Evolutionary conservation across 129 eudicot genomes (phyloP), one percentile per base, ranked within the genome.

Genomic region (Sambucus nigra): DNA sequence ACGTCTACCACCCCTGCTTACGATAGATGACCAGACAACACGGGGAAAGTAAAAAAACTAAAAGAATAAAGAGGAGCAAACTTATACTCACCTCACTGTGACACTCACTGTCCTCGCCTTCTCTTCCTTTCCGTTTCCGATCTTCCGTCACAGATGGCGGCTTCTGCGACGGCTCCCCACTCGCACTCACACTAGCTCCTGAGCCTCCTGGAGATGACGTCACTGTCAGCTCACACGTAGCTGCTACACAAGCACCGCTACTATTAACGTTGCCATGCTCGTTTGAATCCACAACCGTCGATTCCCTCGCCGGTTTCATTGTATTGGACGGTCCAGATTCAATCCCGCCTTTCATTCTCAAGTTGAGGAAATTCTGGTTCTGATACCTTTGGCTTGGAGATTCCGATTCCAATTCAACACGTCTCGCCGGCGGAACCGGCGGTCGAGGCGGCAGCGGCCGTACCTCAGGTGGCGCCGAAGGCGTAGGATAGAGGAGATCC

Each of bases 261-360:
- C 9, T 33, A 55, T 12, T 35, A 46, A 67, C 25, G 52, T 18
- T 21, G 47, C 69, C 11, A 50, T n/a, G n/a, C 5, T 59, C 76
- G 49, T 76, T 79, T 47, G 89, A 85, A 6, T 69, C 83, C 66
- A 77, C 86, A 18, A 71, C 78, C 64, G 86, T 74, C 18, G 68
- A 67, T 17, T 55, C 72, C 63, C 41, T 57, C 23, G 54, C 41
- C 61, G 68, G 42, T 59, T 75, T 72, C 23, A 48, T 59, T 20
- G 67, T 32, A 20, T 3, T 74, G 35, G 64, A 53, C 47, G 72
- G 68, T 52, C 72, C 73, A 17, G 76, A 29, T 20, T 16, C 58
- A 0, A 26, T 55, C 29, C 35, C 46, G 38, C 48, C 61, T 47
- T 5, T 46, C 14, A 77, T 63, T 38, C 77, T 67, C 7, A 86